phyloP scores from a whole-genome alignment of 139 green algal species.

The Limnomonas spitsbergensis region DNA sequence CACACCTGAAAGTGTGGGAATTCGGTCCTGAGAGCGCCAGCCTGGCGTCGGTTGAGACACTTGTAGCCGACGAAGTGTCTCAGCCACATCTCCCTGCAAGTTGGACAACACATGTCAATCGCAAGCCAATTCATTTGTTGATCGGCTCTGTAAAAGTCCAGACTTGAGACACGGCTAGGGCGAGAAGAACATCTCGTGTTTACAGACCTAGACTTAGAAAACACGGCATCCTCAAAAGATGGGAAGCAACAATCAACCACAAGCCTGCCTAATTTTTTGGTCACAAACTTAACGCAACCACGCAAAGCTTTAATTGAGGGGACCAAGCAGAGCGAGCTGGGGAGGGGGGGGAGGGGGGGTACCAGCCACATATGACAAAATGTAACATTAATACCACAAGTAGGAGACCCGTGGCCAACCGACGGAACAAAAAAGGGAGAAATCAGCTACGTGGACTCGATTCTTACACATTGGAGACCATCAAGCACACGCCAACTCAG shows the following conservation, averaged over 20 bases:
- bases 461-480: too few relatives aligned
- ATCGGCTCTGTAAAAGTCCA: too few relatives aligned
- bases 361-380: too few relatives aligned
- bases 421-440: too few relatives aligned
- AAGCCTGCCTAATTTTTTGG: neutral
- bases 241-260: neutral
- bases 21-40: neutral
- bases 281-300: neutral
- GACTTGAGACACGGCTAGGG: too few relatives aligned
- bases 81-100: neutral
- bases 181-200: neutral
- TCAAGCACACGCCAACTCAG: too few relatives aligned
- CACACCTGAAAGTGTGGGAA: slow-evolving; percentile 5
- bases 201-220: neutral
- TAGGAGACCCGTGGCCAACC: too few relatives aligned
- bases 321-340: too few relatives aligned
- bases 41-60: neutral
- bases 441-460: too few relatives aligned
- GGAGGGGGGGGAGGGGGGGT: too few relatives aligned
- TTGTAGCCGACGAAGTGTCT: neutral
- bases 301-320: too few relatives aligned
- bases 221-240: neutral
- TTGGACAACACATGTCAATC: neutral
- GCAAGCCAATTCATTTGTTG: neutral
- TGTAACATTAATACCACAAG: too few relatives aligned